Conservation (phyloP, 2,329 filamentous ascomycete species). For the Aureobasidium sp. region DNA sequence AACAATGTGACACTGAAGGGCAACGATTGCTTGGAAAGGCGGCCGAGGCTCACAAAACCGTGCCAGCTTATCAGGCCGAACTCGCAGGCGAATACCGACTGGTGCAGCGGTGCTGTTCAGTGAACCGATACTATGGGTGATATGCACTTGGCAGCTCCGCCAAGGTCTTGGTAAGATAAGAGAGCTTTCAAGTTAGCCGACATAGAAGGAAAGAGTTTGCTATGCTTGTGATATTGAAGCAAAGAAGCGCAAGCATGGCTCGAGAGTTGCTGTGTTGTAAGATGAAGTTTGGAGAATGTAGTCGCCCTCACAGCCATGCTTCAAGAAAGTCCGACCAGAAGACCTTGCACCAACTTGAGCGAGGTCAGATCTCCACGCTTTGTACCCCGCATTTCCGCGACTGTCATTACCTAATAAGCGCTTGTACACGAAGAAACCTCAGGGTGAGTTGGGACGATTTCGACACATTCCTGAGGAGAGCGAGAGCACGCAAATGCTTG, state of each 20-base stretch:
- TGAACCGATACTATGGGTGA: not conserved
- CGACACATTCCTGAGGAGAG: not conserved
- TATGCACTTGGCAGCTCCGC: not conserved
- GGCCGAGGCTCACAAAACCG: not conserved
- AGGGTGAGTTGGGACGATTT: not conserved
- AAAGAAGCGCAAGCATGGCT: not conserved
- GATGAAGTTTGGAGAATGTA: not conserved
- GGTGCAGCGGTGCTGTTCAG: not conserved
- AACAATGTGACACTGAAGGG: not conserved
- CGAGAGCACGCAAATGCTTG: not conserved
- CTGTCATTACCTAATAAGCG: conserved; percentile 6
- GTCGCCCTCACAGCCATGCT: not conserved
- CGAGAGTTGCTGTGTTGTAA: not conserved
- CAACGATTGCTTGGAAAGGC: not conserved
- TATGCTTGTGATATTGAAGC: not conserved
- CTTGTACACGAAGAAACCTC: not conserved
- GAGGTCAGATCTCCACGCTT: not conserved
- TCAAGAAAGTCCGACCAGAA: not conserved
- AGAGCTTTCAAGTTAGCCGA: not conserved
- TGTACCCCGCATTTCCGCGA: not conserved
- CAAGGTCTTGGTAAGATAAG: conserved; percentile 6
- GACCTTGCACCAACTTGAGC: not conserved
- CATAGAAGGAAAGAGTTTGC: not conserved
- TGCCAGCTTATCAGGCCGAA: not conserved
- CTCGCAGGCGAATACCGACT: not conserved